Evolutionary conservation across 208 protist species (phyloP), one percentile per base, ranked within the genome.

Genomic region (Vickermania ingenoplastis): DNA sequence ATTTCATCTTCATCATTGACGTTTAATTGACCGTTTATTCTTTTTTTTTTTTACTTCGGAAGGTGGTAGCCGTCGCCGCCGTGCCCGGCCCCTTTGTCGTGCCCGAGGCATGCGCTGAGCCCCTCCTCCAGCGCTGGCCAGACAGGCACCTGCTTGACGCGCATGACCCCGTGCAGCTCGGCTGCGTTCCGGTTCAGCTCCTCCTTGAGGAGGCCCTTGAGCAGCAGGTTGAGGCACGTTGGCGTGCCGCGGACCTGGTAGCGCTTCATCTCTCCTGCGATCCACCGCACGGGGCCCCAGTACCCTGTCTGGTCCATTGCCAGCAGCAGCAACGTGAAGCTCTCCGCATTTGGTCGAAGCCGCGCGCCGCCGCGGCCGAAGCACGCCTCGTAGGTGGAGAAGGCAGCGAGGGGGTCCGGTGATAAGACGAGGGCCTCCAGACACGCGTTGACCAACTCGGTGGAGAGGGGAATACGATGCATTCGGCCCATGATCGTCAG

Each of bases 401-500:
- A 93, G 57, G 77, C 86, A 41, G 83, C 63, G 50, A 83, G 67
- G 25, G 85, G 65, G 45, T 95, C 73, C 29, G 67, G 23, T 0
- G 86, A 91, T 17, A 91, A 71, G 45, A 90, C 50, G 17, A 95
- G 70, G 0, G 83, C 80, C 65, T 95, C 89, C 27, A 95, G 59
- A 3, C 79, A 77, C 3, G 81, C 83, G 51, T 95, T 92, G 31
- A 95, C 56, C 2, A 95, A 59, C 24, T 79, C 74, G 13, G 76
- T 78, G 23, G 85, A 78, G 45, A 93, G 53, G 4, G 79, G 73
- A n/a, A 95, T 73, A 45, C 83, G 71, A 57, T 86, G 55, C 29
- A 88, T 36, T 13, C 79, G 75, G 2, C 67, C 71, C 21, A 95
- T 65, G 49, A 95, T 52, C 31, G 75, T 64, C 11, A 95, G 51